Evolutionary conservation across 345 rosid species (phyloP).

Genomic region (Gossypium ekmanianum): DNA sequence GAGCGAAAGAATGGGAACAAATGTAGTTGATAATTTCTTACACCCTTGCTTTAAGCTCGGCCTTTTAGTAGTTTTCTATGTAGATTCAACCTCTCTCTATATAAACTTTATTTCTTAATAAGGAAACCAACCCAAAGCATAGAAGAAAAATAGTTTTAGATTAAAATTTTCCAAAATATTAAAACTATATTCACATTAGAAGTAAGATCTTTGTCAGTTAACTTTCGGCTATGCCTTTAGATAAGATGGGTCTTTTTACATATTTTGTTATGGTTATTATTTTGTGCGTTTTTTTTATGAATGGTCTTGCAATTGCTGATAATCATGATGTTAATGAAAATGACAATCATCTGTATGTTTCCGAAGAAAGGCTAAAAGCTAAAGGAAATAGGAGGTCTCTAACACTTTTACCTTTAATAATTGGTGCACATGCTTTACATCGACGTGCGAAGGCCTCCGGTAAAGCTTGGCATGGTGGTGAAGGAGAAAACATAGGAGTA

Average conservation of each 20-base stretch:
- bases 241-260: not conserved
- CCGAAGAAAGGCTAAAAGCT: no score
- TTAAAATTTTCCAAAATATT: not conserved
- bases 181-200: not conserved
- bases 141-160: not conserved
- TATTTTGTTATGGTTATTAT: not conserved
- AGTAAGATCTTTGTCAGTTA: not conserved
- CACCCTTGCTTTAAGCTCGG: constrained; percentile 39
- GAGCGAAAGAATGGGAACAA: no score
- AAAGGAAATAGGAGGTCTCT: not conserved
- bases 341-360: no score
- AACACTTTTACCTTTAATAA: not conserved
- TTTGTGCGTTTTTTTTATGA: not conserved
- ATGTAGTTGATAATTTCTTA: no score
- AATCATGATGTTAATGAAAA: not conserved
- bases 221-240: not conserved
- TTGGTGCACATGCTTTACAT: not conserved
- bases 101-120: not conserved
- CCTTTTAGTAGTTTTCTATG: not conserved
- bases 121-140: not conserved
- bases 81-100: not conserved
- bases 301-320: not conserved
- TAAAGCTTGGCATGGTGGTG: not conserved
- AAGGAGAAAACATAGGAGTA: no score
- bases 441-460: no score